Percentiles rank a stretch among this genome's conserved stretches.
Conservation (phyloP, 768 basidiomycete genomes). For the Psilocybe azurescens region DNA sequence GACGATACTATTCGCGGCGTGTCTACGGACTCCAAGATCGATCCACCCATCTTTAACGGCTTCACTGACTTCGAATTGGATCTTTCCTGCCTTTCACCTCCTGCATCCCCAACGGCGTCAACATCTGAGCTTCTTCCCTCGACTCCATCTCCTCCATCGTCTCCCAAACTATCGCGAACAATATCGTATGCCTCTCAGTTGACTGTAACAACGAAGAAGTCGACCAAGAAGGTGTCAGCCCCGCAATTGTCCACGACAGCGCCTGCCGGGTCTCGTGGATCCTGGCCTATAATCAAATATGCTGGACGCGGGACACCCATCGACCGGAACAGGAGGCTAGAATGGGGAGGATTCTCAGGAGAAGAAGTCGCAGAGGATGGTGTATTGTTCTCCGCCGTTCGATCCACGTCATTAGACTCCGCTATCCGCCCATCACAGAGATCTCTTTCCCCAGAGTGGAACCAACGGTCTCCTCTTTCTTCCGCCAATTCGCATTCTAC, state of each 20-base stretch:
- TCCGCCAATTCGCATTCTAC: conserved; percentile 21
- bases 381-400: conserved; percentile 42
- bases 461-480: conserved; percentile 35
- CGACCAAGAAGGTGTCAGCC: conserved; percentile 31
- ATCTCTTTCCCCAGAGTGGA: conserved; percentile 44
- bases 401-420: conserved; percentile 49
- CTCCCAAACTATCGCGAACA: conserved; percentile 40
- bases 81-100: conserved; percentile 46
- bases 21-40: conserved; percentile 20
- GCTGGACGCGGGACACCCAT: conserved; percentile 56
- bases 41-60: conserved; percentile 40
- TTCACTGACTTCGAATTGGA: conserved; percentile 55
- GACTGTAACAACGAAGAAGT: conserved; percentile 25
- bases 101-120: conserved; percentile 44
- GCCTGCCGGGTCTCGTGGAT: conserved; percentile 38
- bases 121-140: conserved; percentile 35
- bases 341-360: conserved; percentile 46
- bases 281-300: conserved; percentile 50
- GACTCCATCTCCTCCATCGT: conserved; percentile 35
- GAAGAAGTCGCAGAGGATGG: conserved; percentile 53
- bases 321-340: conserved; percentile 44
- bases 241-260: conserved; percentile 33
- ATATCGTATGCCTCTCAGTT: conserved; percentile 40
- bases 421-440: conserved; percentile 25
- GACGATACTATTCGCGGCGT: conserved; percentile 28